phyloP scores from a whole-genome alignment of 208 protist genomes.

The Balamuthia mandrillaris region DNA sequence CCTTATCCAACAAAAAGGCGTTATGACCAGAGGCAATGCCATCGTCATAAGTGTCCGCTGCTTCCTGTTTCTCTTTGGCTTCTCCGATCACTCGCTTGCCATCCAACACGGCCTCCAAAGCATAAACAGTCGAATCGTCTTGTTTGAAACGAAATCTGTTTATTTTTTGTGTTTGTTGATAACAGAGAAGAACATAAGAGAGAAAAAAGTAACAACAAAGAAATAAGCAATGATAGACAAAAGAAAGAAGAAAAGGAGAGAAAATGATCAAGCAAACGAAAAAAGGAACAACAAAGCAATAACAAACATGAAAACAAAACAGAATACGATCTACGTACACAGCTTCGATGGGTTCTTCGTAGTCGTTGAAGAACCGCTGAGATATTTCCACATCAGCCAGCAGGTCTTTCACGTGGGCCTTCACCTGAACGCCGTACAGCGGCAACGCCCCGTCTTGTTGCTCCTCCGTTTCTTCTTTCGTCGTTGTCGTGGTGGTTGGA shows the following conservation, averaged over 20 bases:
- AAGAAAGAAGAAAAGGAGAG: no score
- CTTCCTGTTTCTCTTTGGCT: slow-evolving; percentile 22
- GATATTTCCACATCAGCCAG: not conserved
- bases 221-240: no score
- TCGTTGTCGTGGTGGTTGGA: no score
- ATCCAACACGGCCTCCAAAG: slow-evolving; percentile 18
- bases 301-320: no score
- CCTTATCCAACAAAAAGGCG: slow-evolving; percentile 30
- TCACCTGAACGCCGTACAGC: not conserved
- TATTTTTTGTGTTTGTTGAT: no score
- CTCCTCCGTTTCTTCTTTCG: no score
- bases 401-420: not conserved
- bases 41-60: not conserved
- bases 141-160: slow-evolving; percentile 3
- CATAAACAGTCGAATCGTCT: not conserved
- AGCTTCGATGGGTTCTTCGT: not conserved
- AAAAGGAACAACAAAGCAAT: no score
- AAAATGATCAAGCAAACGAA: no score
- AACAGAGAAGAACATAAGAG: no score
- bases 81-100: not conserved
- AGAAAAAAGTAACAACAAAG: no score
- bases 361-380: not conserved
- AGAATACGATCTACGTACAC: no score
- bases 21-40: not conserved
- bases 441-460: not conserved